Percentiles rank a stretch among this genome's conserved stretches.
Evolutionary conservation across 495 filamentous ascomycete genomes (phyloP).

Genomic region (Mytilinidion resinicola): DNA sequence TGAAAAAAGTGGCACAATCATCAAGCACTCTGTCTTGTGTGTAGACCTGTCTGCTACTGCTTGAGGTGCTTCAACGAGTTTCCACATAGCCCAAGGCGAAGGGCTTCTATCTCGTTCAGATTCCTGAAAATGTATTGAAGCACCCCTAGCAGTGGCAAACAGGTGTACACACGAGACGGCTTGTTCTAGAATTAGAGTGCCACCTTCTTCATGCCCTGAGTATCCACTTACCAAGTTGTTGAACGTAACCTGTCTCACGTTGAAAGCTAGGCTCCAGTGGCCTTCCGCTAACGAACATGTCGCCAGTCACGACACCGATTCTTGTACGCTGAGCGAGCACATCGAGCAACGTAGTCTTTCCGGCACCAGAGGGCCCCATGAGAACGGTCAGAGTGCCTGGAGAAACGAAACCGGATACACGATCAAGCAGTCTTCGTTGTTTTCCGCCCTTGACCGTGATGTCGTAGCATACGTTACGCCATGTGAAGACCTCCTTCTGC

Average conservation of each 20-base stretch:
- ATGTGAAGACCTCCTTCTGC: conserved; percentile 69
- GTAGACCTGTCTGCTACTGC: no score
- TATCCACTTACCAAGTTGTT: no score
- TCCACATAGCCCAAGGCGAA: no score
- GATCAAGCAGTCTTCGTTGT: conserved; percentile 62
- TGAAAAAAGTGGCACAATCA: no score
- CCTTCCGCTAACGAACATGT: conserved; percentile 62
- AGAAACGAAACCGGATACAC: conserved; percentile 82
- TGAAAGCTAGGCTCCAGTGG: conserved; percentile 73
- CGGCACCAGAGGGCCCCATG: conserved; percentile 61
- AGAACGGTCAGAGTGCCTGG: conserved; percentile 80
- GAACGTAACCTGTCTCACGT: conserved; percentile 86
- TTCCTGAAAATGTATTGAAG: no score
- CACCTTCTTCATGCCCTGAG: no score
- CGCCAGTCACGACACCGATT: conserved; percentile 56
- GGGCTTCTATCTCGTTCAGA: no score
- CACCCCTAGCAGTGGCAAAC: no score
- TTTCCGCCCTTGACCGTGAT: conserved; percentile 78
- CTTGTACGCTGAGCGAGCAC: conserved; percentile 68
- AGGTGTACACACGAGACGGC: no score
- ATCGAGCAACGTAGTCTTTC: conserved; percentile 66
- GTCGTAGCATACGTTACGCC: conserved; percentile 75
- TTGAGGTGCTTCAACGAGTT: no score
- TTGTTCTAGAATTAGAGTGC: no score
- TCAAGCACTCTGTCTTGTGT: no score